These are phyloP conservation scores for Ceratocystiopsis minuta DNA, from an alignment of 2,329 filamentous ascomycete genomes.

Conservation along the genomic window DNA sequence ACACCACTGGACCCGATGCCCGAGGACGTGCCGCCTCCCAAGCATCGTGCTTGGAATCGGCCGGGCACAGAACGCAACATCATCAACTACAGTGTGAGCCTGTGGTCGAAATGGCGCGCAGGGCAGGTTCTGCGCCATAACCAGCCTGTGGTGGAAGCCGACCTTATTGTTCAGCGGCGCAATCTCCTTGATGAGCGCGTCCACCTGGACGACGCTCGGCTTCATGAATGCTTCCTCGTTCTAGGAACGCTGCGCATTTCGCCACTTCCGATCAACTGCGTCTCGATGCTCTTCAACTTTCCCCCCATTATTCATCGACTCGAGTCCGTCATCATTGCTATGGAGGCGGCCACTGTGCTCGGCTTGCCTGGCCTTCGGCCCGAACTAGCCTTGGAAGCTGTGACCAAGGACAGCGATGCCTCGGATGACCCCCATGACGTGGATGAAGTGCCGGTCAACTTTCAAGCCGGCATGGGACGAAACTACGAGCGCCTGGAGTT, in stretches of 20 bases:
- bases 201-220: constrained; percentile 22
- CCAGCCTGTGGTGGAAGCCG: constrained; percentile 69
- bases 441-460: constrained; percentile 49
- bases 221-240: constrained; percentile 46
- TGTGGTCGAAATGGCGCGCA: constrained; percentile 43
- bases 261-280: constrained; percentile 46
- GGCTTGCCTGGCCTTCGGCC: constrained; percentile 42
- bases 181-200: constrained; percentile 61
- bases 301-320: constrained; percentile 73
- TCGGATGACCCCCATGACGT: constrained; percentile 51
- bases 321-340: constrained; percentile 62
- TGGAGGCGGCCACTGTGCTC: constrained; percentile 54
- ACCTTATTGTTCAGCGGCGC: constrained; percentile 57
- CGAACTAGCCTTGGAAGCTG: constrained; percentile 61
- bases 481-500: constrained; percentile 95
- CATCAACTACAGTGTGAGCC: constrained; percentile 65
- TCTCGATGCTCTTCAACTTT: constrained; percentile 55
- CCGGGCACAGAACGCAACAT: constrained; percentile 36
- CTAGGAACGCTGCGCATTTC: constrained; percentile 65
- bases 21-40: constrained; percentile 28
- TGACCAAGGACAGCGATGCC: constrained; percentile 86
- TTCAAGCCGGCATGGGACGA: constrained; percentile 71
- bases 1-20: constrained; percentile 50
- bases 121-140: constrained; percentile 37
- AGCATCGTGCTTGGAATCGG: constrained; percentile 24